phyloP scores from a whole-genome alignment of 768 basidiomycete species.

The Suillus ampliporus region DNA sequence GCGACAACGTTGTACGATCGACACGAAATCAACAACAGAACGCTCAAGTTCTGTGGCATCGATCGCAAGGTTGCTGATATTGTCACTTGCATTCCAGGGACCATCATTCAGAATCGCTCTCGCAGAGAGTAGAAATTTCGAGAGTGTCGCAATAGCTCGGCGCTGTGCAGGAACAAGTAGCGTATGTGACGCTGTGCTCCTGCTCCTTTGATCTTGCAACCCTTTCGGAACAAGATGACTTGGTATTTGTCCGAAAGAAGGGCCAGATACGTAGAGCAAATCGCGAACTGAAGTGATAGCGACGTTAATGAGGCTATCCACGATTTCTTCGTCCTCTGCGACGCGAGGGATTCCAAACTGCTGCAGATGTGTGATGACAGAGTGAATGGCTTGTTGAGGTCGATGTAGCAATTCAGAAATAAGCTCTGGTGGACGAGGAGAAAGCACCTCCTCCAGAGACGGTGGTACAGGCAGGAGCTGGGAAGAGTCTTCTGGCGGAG shows the following conservation, averaged over 20 bases:
- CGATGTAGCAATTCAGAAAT: constrained; percentile 65
- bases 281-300: constrained; percentile 72
- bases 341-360: constrained; percentile 50
- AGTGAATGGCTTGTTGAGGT: constrained; percentile 60
- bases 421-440: constrained; percentile 59
- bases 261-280: constrained; percentile 68
- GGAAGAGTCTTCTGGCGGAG: background rate
- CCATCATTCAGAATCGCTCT: constrained; percentile 70
- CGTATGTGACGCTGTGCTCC: constrained; percentile 51
- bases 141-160: constrained; percentile 85
- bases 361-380: constrained; percentile 64
- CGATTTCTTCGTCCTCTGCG: constrained; percentile 57
- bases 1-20: constrained; percentile 58
- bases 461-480: background rate
- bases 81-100: constrained; percentile 29
- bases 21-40: constrained; percentile 68
- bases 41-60: constrained; percentile 78
- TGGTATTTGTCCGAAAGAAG: constrained; percentile 45
- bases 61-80: constrained; percentile 57
- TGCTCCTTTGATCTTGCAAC: constrained; percentile 24
- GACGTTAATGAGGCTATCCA: constrained; percentile 63
- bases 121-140: constrained; percentile 84
- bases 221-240: constrained; percentile 53
- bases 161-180: constrained; percentile 78
- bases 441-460: constrained; percentile 52